Evolutionary conservation across 352 stramenopile genomes (phyloP), one percentile per base, ranked within the genome.

Genomic region (Phytophthora foliorum): DNA sequence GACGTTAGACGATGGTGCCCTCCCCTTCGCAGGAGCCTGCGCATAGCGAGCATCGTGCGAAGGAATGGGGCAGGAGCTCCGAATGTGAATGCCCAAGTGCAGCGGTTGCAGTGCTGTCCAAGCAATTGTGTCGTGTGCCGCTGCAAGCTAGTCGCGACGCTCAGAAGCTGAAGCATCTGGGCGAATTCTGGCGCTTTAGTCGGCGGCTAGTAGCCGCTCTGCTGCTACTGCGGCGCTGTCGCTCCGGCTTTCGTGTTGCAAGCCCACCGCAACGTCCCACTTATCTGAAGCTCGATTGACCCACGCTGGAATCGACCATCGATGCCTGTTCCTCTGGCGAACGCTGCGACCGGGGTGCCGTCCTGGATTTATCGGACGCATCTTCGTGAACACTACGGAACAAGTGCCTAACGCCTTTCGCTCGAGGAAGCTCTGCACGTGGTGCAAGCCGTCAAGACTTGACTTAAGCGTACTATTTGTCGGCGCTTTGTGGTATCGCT

Each of bases 1-100:
- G 9, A 57, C 51, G 63, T 73, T 70, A 55, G 69, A 77, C 69
- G 57, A 77, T 69, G 57, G 45, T 11, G 38, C 34, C 16, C n/a
- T 57, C 57, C 60, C 64, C 51, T 61, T 73, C 69, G 49, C 67
- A 71, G 50, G 32, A 45, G 32, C 39, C 38, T 24, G 24, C 24
- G 50, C 13, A 44, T 72, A 54, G 57, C 64, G 50, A 58, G 46
- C 48, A 62, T 58, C 55, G 25, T 49, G 22, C 52, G 27, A n/a
- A 38, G 29, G 29, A 10, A n/a, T 65, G 36, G 62, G 45, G 61
- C 27, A 34, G 34, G 39, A 51, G 17, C 8, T 22, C 19, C 8
- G 56, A 42, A 41, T 2, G 3, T 8, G 1, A 34, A 8, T 34
- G 29, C 25, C 6, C 25, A 29, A 29, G 25, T 29, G 6, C 29